Conservation (phyloP, 352 stramenopile species). For the Plasmopara muralis region DNA sequence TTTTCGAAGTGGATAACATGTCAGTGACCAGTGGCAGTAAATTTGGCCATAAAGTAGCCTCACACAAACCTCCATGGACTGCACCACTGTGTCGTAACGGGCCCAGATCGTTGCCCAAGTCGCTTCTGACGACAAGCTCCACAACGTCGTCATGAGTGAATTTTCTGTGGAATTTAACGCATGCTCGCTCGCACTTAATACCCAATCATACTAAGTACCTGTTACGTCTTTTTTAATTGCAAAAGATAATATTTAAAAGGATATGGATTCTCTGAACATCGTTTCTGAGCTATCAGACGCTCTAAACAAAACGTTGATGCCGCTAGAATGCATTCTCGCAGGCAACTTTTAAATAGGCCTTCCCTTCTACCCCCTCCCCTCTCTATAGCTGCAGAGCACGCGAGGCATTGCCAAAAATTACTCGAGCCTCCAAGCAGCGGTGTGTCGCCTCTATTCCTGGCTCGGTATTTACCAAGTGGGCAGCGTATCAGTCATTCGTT, state of each 20-base stretch:
- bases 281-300: no score
- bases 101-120: constrained; percentile 34
- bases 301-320: neutral
- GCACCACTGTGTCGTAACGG: constrained; percentile 37
- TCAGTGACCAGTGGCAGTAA: constrained; percentile 3
- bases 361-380: neutral
- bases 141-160: constrained; percentile 17
- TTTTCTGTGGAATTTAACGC: constrained; percentile 15
- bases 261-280: neutral
- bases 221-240: neutral
- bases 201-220: constrained; percentile 3
- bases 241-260: neutral
- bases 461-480: neutral
- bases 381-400: constrained; percentile 17
- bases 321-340: constrained; percentile 6
- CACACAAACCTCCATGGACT: constrained; percentile 28
- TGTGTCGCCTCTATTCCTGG: neutral
- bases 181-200: constrained; percentile 7
- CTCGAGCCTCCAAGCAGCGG: no score
- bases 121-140: constrained; percentile 16
- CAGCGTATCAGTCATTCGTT: constrained; percentile 10
- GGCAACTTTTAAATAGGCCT: constrained; percentile 1
- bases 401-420: constrained; percentile 15
- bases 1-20: constrained; percentile 30
- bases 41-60: neutral